phyloP scores from a whole-genome alignment of 2,329 filamentous ascomycete species.

The Penicillium sumatraense region DNA sequence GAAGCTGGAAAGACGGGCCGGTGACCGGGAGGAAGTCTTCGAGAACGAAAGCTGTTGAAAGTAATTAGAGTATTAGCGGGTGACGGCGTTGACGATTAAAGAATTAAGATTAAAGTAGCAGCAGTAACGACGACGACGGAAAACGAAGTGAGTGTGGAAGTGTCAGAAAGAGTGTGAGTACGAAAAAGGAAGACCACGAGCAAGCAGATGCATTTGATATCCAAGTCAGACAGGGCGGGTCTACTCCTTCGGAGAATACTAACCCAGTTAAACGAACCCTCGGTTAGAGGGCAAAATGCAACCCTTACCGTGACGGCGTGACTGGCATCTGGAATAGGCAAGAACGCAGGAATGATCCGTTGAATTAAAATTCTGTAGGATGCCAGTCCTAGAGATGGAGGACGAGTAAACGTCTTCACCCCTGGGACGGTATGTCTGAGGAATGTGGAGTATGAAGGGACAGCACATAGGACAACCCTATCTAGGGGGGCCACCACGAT shows the following conservation, averaged over 20 bases:
- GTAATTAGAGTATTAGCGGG: conserved; percentile 36
- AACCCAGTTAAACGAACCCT: conserved; percentile 48
- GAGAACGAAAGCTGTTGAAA: conserved; percentile 37
- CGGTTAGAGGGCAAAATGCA: conserved; percentile 45
- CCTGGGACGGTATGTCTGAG: conserved; percentile 40
- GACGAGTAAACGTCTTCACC: conserved; percentile 55
- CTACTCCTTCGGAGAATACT: conserved; percentile 37
- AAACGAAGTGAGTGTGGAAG: conserved; percentile 7
- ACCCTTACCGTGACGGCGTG: conserved; percentile 49
- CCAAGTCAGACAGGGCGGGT: conserved; percentile 21
- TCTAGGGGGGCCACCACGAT: conserved; percentile 42
- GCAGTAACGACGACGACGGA: conserved; percentile 17
- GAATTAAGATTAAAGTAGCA: conserved; percentile 25
- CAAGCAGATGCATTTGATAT: conserved; percentile 17
- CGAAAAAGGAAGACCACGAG: conserved; percentile 14
- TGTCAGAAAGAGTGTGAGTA: conserved; percentile 11
- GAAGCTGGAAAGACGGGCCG: conserved; percentile 36
- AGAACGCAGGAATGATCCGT: conserved; percentile 46
- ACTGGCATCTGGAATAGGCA: conserved; percentile 50
- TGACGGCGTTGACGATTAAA: conserved; percentile 17
- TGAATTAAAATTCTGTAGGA: conserved; percentile 39
- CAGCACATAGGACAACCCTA: conserved; percentile 45
- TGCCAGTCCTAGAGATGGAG: conserved; percentile 46
- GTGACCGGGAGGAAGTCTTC: conserved; percentile 35
- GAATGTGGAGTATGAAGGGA: conserved; percentile 40